Evolutionary conservation across 352 stramenopile genomes (phyloP), one percentile per base, ranked within the genome.

Genomic region (Globisporangium lucens): DNA sequence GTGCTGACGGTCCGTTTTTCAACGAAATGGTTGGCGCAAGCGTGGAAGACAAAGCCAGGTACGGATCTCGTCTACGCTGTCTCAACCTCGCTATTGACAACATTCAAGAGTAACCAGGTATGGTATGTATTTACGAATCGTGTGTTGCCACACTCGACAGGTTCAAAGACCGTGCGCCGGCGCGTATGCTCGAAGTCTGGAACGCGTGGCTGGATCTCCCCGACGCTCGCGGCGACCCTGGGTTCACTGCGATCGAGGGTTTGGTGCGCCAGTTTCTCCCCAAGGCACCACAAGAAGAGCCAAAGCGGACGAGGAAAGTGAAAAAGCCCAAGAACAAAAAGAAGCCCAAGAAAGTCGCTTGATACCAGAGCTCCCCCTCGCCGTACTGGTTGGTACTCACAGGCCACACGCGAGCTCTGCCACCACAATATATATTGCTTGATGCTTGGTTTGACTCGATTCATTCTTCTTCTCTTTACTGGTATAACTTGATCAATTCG

Each of bases 401-500:
- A 24, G 24, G 24, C 24, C 24, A 24, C 24, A 24, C 24, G 24
- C 24, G 24, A 24, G 24, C 24, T 24, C 24, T 24, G 24, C 24
- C 24, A 24, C 24, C 24, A 24, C 24, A 24, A 24, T 24, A 24
- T 24, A 24, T 24, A 24, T 24, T 24, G 24, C 24, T 24, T 24
- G 24, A 24, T 24, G 24, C 24, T 24, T 24, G 24, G 24, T 24
- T 24, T 24, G 24, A 24, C 24, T 24, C 24, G 24, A 24, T 24
- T 24, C 24, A 24, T 24, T 63, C 47, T 86, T 20, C 30, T 22
- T 22, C 4, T 63, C 60, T 56, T 87, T 96, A 99, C 82, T 98
- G 93, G 84, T 99, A 99, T 65, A 99, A 78, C 66, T 98, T 96
- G 83, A 99, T 99, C 51, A 99, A 83, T 72, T 99, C 97, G 77